Evolutionary conservation across 176 grass and related monocot genomes (phyloP).

Genomic region (Zoysia pacifica): DNA sequence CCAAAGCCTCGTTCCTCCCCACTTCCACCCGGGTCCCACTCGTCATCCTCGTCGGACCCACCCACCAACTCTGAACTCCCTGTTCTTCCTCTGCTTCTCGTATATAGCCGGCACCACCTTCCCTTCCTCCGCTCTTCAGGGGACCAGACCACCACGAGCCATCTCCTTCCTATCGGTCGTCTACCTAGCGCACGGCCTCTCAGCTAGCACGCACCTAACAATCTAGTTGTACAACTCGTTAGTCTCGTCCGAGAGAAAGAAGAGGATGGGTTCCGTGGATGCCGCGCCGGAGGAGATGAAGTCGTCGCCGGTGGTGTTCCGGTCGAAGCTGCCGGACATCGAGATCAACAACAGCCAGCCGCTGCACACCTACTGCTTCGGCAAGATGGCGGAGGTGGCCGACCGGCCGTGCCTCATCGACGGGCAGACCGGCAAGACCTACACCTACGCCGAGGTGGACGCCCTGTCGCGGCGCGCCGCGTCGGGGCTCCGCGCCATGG

Average conservation of each 20-base stretch:
- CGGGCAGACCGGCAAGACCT: conserved; percentile 46
- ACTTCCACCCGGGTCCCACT: not conserved
- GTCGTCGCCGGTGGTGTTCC: conserved; percentile 48
- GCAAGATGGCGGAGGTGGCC: conserved; percentile 32
- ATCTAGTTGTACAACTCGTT: too few relatives aligned
- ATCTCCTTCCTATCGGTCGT: not conserved
- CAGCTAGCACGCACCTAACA: too few relatives aligned
- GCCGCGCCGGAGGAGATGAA: not conserved
- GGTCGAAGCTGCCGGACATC: conserved; percentile 76
- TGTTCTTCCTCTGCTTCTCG: not conserved
- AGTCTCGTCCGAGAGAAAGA: not conserved
- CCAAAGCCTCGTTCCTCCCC: not conserved
- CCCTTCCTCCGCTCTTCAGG: conserved; percentile 40
- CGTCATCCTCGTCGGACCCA: not conserved
- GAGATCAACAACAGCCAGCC: conserved; percentile 55
- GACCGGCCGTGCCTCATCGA: conserved; percentile 67
- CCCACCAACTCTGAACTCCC: conserved; percentile 36
- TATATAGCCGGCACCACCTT: conserved; percentile 33
- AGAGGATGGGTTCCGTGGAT: conserved; percentile 40
- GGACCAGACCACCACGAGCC: not conserved
- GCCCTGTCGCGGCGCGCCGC: conserved; percentile 40
- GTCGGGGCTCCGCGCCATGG: conserved; percentile 44
- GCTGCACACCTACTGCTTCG: conserved; percentile 82
- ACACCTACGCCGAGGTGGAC: conserved; percentile 64
- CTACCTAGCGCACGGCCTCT: too few relatives aligned